Evolutionary conservation across 1,139 yeast species (phyloP).

Genomic region (Debaryomycetaceae sp.): DNA sequence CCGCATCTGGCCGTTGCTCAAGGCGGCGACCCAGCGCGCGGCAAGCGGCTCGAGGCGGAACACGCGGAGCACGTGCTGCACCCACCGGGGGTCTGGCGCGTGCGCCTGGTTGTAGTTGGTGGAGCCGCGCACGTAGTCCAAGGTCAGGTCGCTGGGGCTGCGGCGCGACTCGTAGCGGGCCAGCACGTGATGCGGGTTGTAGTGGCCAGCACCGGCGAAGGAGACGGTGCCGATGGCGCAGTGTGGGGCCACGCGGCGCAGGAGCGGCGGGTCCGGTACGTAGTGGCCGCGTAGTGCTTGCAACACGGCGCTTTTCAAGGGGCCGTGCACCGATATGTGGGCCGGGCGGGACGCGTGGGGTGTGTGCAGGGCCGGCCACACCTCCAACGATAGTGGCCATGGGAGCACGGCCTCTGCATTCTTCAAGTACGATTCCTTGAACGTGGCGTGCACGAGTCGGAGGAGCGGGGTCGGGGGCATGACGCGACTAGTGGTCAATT

Average conservation of each 20-base stretch:
- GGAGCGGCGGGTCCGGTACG: constrained; percentile 40
- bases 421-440: constrained; percentile 5
- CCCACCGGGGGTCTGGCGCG: constrained; percentile 14
- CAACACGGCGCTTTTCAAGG: constrained; percentile 23
- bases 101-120: constrained; percentile 34
- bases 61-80: constrained; percentile 32
- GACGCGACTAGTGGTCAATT: background rate
- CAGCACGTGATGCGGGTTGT: constrained; percentile 67
- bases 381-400: constrained; percentile 15
- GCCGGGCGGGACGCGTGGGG: constrained; percentile 7
- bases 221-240: constrained; percentile 15
- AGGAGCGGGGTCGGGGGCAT: background rate
- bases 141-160: constrained; percentile 65
- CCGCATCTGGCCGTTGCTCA: constrained; percentile 90
- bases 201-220: constrained; percentile 17
- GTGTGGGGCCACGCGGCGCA: constrained; percentile 18
- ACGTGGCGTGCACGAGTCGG: constrained; percentile 9
- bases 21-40: constrained; percentile 70
- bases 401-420: constrained; percentile 8
- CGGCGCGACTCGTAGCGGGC: constrained; percentile 76
- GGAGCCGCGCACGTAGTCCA: constrained; percentile 43
- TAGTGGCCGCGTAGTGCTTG: constrained; percentile 25
- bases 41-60: constrained; percentile 49
- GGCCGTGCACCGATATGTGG: constrained; percentile 27
- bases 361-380: background rate